These are phyloP conservation scores for Verticillium isaacii DNA, from an alignment of 2,329 filamentous ascomycete genomes.

Conservation along the genomic window DNA sequence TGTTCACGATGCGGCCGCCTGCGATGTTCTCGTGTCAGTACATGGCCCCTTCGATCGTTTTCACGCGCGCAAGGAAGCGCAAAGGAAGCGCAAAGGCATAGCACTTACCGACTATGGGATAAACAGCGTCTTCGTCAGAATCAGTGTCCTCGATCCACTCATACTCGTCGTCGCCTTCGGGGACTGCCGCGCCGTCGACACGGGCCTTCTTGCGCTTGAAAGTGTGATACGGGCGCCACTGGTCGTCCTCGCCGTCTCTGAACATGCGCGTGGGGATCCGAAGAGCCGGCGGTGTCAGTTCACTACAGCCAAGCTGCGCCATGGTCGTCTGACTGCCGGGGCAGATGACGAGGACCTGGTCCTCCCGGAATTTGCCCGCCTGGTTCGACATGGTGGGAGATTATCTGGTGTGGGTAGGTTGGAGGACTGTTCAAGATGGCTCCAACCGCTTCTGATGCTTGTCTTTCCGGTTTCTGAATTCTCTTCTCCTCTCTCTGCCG, in stretches of 20 bases:
- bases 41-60: neutral
- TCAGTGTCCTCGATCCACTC: conserved; percentile 86
- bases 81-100: neutral
- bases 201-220: conserved; percentile 53
- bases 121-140: conserved; percentile 83
- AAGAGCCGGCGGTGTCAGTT: conserved; percentile 85
- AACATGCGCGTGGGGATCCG: conserved; percentile 95
- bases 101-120: conserved; percentile 63
- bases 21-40: conserved; percentile 7
- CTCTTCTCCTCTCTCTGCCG: neutral
- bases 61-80: neutral
- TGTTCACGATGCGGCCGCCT: conserved; percentile 80
- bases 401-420: neutral
- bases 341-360: conserved; percentile 66
- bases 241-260: conserved; percentile 71
- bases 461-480: neutral
- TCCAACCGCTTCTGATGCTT: neutral
- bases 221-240: conserved; percentile 72
- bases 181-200: neutral
- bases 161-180: conserved; percentile 47
- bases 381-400: conserved; percentile 46
- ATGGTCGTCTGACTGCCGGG: conserved; percentile 85
- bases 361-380: conserved; percentile 58
- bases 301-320: conserved; percentile 83
- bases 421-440: neutral